Evolutionary conservation across 2,329 filamentous ascomycete species (phyloP).

Genomic region (Colletotrichum sp.): DNA sequence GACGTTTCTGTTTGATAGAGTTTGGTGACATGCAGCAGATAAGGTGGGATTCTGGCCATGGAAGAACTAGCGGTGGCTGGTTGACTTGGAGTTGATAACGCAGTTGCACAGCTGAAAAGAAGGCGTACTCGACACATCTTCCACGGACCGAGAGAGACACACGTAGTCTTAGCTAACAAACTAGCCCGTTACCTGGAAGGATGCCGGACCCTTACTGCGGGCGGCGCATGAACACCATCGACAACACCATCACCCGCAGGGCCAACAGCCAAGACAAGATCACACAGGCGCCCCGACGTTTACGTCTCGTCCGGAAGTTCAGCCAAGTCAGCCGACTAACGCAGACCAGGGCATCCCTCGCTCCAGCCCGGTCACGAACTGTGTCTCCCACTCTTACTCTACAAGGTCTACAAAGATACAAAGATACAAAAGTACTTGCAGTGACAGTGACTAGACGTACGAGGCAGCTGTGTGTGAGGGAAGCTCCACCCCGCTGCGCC

Average conservation of each 20-base stretch:
- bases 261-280: neutral
- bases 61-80: neutral
- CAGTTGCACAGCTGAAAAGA: neutral
- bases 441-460: neutral
- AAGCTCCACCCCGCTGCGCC: neutral
- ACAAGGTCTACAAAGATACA: neutral
- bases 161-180: neutral
- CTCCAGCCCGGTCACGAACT: neutral
- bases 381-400: neutral
- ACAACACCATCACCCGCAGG: neutral
- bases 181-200: neutral
- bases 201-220: neutral
- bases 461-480: neutral
- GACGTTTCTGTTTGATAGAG: constrained; percentile 9
- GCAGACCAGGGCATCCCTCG: constrained; percentile 9
- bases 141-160: neutral
- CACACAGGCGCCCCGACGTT: neutral
- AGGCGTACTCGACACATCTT: neutral
- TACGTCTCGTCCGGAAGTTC: neutral
- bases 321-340: constrained; percentile 17
- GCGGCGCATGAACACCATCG: constrained; percentile 4
- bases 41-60: neutral
- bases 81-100: neutral
- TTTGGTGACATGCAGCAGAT: neutral
- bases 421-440: neutral